Base-by-base conservation (phyloP, 2,329 filamentous ascomycete species). In the Tolypocladium endophyticum region DNA sequence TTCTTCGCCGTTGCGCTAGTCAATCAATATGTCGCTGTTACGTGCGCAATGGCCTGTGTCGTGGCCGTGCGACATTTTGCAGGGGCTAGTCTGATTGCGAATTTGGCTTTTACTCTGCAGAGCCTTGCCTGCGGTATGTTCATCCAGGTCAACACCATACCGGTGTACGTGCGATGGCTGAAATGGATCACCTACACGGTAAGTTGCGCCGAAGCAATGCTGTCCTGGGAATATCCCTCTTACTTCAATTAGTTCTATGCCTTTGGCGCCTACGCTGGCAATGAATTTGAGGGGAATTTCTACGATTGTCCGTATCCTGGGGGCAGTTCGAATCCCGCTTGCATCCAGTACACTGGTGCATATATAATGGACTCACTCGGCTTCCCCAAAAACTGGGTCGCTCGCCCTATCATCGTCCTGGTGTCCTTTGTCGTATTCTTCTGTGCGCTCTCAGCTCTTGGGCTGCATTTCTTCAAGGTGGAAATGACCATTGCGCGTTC, bases 81-180 rank as follows among this genome's bases (percentile, higher is more conserved):
- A 0, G 84, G 84, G 0, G 88, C 88, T 0, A 88, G 85, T 66
- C 69, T 92, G 30, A 85, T 90, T 55, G 87, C 84, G 12, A 92
- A 92, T 65, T 72, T 92, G 55, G 81, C 79, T 0, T 92, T 86
- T 65, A 92, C 89, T 0, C 64, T 92, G 25, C 89, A 92, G 68
- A 87, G 82, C 2, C 84, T 91, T 76, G 85, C 85, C 0, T 90
- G 88, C 63, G 89, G 89, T 1, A 91, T 87, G 70, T 92, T 92
- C 64, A 84, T 92, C 18, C 88, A 92, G 69, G 79, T 80, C 14
- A 84, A 89, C 58, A 84, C 86, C 6, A 88, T 92, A 4, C 87
- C 89, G 0, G 77, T 92, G 1, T 92, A 91, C 65, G 83, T 90
- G n/a, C 79, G 88, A 59, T 92, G 89, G 89, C 75, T 89, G 1